Evolutionary conservation across 352 stramenopile genomes (phyloP).

Genomic region (Achlya hypogyna): DNA sequence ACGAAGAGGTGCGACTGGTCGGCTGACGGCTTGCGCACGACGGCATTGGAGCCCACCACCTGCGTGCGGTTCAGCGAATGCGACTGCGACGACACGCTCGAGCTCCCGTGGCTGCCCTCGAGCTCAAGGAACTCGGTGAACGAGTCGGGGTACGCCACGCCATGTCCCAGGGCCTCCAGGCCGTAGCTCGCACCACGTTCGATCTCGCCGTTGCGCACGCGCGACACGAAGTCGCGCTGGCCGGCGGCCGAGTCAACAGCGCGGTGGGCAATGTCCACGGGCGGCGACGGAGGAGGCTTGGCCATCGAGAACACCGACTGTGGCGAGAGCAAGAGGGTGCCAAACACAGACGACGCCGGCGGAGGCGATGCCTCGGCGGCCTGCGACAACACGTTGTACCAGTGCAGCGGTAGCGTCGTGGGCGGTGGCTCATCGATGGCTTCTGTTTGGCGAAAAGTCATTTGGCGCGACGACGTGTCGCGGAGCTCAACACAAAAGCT

Average conservation of each 20-base stretch:
- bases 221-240: not conserved
- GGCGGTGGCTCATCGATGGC: constrained; percentile 59
- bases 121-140: not conserved
- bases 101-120: not conserved
- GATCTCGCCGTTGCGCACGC: not conserved
- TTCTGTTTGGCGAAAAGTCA: constrained; percentile 65
- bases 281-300: not conserved
- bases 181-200: not conserved
- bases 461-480: constrained; percentile 66
- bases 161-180: not conserved
- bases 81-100: not conserved
- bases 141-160: not conserved
- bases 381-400: constrained; percentile 51
- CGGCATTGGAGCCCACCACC: constrained; percentile 7
- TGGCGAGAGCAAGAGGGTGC: not conserved
- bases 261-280: not conserved
- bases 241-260: not conserved
- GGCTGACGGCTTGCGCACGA: not conserved
- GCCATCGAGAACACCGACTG: not conserved
- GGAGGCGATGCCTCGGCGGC: not conserved
- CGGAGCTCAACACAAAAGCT: constrained; percentile 51
- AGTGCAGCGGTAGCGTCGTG: constrained; percentile 56
- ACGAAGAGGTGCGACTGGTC: constrained; percentile 50
- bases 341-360: not conserved
- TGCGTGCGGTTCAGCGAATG: constrained; percentile 15